Base-by-base conservation (phyloP, 2,329 filamentous ascomycete species). In the Zopfia rhizophila region DNA sequence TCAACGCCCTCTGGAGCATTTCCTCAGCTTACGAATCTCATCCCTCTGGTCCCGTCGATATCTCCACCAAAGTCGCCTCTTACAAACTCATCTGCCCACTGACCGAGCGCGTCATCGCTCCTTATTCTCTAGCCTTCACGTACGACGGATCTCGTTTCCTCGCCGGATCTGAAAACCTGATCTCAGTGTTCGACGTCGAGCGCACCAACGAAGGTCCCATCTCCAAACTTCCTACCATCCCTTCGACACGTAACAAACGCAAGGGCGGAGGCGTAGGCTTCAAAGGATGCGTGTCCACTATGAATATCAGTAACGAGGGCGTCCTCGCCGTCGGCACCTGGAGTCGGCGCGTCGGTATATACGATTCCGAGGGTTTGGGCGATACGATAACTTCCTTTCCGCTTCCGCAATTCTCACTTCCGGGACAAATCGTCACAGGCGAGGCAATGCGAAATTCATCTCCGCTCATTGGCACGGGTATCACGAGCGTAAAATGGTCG, bases 401-500 rank as follows among this genome's bases (percentile, higher is more conserved):
- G 6, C 64, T 83, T 2, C 66, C 48, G 32, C 21, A 47, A 45
- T 31, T 30, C 39, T 11, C 30, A 35, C 8, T 12, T 54, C 2
- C 19, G 37, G 2, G 22, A 41, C 21, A 17, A 13, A n/a, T 19
- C 11, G 27, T 55, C 35, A 44, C 23, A 14, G 71, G 18, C 61
- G 69, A 13, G 23, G 35, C 37, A 76, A 37, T 66, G 69, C 12
- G 18, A 38, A n/a, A 38, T n/a, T n/a, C 7, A 17, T 22, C 7
- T n/a, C 13, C 2, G 12, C n/a, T 33, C 12, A 14, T 54, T 12
- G 84, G 83, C 3, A 70, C 67, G 1, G 84, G 84, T 4, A 69
- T 87, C 14, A 82, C 79, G 2, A 75, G 80, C 37, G 63, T 86
- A 11, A 65, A 75, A 12, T 87, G 82, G 83, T 84, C 78, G 39